Conservation (phyloP, 345 rosid species). For the Eucalyptus paniculata region DNA sequence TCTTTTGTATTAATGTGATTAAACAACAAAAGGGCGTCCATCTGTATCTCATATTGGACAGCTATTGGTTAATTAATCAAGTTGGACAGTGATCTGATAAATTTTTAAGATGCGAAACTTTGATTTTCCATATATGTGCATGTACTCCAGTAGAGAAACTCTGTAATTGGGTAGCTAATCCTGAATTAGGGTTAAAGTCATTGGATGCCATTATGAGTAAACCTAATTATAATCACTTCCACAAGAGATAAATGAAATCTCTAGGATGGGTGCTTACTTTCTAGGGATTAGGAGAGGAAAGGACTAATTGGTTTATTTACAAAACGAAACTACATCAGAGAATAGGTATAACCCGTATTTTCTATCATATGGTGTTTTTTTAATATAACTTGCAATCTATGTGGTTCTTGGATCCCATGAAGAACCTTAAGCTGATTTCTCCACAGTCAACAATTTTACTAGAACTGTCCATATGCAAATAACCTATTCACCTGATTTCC, state of each 20-base stretch:
- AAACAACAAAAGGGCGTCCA: background rate
- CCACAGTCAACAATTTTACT: too few species aligned
- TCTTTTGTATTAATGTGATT: background rate
- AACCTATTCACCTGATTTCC: background rate
- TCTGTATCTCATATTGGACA: background rate
- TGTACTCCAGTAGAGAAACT: background rate
- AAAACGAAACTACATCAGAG: background rate
- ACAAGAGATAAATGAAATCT: background rate
- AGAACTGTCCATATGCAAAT: background rate
- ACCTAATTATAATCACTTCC: background rate
- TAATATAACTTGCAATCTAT: too few species aligned
- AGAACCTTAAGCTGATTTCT: too few species aligned
- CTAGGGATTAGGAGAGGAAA: background rate
- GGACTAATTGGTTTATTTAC: background rate
- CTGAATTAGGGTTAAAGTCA: background rate
- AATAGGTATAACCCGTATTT: background rate
- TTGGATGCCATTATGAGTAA: background rate
- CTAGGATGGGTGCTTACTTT: background rate
- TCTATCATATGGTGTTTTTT: background rate
- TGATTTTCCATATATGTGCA: background rate
- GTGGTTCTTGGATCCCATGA: too few species aligned
- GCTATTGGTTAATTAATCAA: background rate
- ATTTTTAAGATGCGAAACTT: background rate
- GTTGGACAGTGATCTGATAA: background rate
- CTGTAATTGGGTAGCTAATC: background rate